Evolutionary conservation across 2,329 filamentous ascomycete species (phyloP), one percentile per base, ranked within the genome.

Genomic region (Cladobotryum mycophilum): DNA sequence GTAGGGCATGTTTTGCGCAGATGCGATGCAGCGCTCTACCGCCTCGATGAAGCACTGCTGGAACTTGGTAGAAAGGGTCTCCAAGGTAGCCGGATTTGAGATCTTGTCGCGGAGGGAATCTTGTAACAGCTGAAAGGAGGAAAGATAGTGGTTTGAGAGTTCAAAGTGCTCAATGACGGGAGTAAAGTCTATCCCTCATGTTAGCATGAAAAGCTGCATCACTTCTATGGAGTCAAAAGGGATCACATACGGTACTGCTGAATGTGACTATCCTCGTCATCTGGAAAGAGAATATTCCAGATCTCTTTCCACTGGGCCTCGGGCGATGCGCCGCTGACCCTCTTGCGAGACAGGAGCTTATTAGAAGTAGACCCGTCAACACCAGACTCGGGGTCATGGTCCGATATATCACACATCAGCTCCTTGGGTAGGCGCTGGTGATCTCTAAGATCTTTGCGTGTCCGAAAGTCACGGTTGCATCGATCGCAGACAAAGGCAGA

Each of bases 131-230:
- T 66, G 56, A 40, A 72, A 68, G 1, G 66, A 63, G 12, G 57
- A 48, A 11, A 70, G 58, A 45, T 69, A 71, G 6, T 62, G 59
- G 0, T 57, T 52, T 1, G 66, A 65, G 6, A 72, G 54, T 49
- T 72, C 69, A 20, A 72, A 71, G 42, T 72, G 69, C 51, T 72
- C 69, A 14, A 72, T 70, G 0, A 72, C 69, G 1, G 69, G 69
- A 0, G 64, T 69, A 44, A 66, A 72, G 22, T 70, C 69, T 71
- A n/a, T 30, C 25, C 3, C 3, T 1, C 1, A 1, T 7, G 43
- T 63, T 36, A 58, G 40, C 15, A 15, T 18, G n/a, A 3, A 12
- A 18, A 9, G 35, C 8, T 22, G 13, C 4, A 13, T 15, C 22
- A n/a, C n/a, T 17, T 13, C 1, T 8, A n/a, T 33, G 9, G 7